These are phyloP conservation scores for Blastobotrys elegans DNA, from an alignment of 1,139 yeast species.

Conservation along the genomic window DNA sequence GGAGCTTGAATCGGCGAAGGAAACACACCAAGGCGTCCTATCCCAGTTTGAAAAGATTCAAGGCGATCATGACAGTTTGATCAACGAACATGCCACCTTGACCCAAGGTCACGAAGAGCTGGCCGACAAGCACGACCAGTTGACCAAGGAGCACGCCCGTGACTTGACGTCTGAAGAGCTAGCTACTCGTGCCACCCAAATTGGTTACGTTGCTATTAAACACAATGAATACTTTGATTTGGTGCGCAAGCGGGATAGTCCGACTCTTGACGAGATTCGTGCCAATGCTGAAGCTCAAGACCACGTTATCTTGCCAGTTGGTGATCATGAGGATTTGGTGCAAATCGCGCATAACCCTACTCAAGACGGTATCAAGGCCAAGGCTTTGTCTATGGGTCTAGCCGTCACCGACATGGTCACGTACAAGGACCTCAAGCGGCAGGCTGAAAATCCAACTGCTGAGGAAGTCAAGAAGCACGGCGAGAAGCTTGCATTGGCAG, in stretches of 20 bases:
- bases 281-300: slow-evolving; percentile 18
- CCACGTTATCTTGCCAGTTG: slow-evolving; percentile 16
- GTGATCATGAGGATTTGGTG: slow-evolving; percentile 15
- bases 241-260: slow-evolving; percentile 12
- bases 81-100: not conserved
- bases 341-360: slow-evolving; percentile 18
- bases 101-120: slow-evolving; percentile 7
- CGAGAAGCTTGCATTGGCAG: slow-evolving; percentile 21
- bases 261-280: slow-evolving; percentile 18
- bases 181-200: slow-evolving; percentile 32
- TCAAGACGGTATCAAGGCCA: slow-evolving; percentile 17
- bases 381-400: slow-evolving; percentile 21
- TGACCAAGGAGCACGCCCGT: slow-evolving; percentile 14
- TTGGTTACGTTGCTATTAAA: slow-evolving; percentile 31
- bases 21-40: slow-evolving; percentile 9
- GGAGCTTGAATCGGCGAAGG: not conserved
- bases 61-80: not conserved
- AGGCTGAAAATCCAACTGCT: slow-evolving; percentile 25
- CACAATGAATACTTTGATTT: slow-evolving; percentile 13
- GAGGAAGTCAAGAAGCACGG: slow-evolving; percentile 26
- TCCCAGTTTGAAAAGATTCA: slow-evolving; percentile 12
- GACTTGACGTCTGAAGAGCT: slow-evolving; percentile 31
- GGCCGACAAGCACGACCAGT: slow-evolving; percentile 5
- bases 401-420: slow-evolving; percentile 23
- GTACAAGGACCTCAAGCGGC: slow-evolving; percentile 23